Evolutionary conservation across 2,329 filamentous ascomycete genomes (phyloP).

Genomic region (Tolypocladium inflatum): DNA sequence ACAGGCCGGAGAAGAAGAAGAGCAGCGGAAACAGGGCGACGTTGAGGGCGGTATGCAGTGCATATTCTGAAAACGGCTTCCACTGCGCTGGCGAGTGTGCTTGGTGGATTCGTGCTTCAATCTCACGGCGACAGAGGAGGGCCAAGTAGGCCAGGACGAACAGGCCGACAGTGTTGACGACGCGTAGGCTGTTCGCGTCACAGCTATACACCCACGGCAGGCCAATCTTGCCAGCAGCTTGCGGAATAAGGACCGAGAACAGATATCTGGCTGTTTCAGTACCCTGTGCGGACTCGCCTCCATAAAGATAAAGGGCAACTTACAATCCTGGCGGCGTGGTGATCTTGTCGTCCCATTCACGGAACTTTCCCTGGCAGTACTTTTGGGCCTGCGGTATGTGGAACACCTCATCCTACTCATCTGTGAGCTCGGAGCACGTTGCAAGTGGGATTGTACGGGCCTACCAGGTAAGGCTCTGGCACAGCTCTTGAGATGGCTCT

Average conservation of each 20-base stretch:
- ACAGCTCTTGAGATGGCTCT: conserved; percentile 21
- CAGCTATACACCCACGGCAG: conserved; percentile 13
- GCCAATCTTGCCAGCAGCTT: conserved; percentile 6
- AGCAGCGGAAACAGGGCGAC: conserved; percentile 77
- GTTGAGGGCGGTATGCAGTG: conserved; percentile 61
- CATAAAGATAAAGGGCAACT: conserved; percentile 13
- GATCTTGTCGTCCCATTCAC: conserved; percentile 90
- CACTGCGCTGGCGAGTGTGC: conserved; percentile 9
- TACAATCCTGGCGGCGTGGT: conserved; percentile 88
- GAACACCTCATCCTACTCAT: conserved; percentile 66
- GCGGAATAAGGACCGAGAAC: conserved; percentile 25
- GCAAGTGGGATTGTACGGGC: conserved; percentile 4
- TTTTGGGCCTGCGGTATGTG: conserved; percentile 86
- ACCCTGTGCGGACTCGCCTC: neutral
- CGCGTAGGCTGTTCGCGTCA: conserved; percentile 28
- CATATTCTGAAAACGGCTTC: conserved; percentile 25
- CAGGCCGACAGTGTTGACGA: conserved; percentile 34
- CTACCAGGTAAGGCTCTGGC: conserved; percentile 45
- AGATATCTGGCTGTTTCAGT: conserved; percentile 29
- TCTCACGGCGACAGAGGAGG: conserved; percentile 40
- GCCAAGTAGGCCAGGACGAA: conserved; percentile 33
- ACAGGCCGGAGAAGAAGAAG: conserved; percentile 93
- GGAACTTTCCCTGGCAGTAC: conserved; percentile 68
- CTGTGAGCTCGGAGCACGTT: conserved; percentile 6
- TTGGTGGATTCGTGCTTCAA: conserved; percentile 33